These are phyloP conservation scores for Misopates orontium DNA, from an alignment of 257 asterid genomes.

Conservation along the genomic window DNA sequence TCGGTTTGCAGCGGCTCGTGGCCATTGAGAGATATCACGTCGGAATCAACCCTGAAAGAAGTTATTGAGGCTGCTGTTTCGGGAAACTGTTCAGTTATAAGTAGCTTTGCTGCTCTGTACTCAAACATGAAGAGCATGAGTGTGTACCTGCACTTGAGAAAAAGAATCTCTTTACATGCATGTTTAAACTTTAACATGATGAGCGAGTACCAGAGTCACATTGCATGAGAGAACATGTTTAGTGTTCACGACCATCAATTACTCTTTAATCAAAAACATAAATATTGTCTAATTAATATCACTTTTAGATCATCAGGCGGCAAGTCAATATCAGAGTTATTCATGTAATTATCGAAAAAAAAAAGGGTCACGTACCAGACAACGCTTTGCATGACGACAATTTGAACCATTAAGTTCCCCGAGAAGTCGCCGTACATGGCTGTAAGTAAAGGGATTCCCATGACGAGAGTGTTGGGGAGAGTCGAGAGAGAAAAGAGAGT, in stretches of 20 bases:
- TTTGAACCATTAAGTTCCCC: constrained; percentile 81
- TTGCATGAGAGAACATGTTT: too few species aligned
- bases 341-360: too few species aligned
- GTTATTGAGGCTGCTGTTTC: constrained; percentile 82
- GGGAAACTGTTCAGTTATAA: constrained; percentile 79
- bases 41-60: constrained; percentile 76
- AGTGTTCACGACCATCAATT: too few species aligned
- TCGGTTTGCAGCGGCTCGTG: constrained; percentile 78
- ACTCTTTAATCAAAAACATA: too few species aligned
- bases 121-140: constrained; percentile 81
- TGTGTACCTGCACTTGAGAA: constrained; percentile 46
- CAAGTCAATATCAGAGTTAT: too few species aligned
- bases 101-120: constrained; percentile 71
- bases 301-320: too few species aligned
- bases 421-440: constrained; percentile 97
- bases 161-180: too few species aligned
- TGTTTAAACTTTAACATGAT: too few species aligned
- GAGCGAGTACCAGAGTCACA: too few species aligned
- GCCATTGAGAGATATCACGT: constrained; percentile 77
- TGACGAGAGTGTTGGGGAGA: constrained; percentile 82
- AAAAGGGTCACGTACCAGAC: constrained; percentile 58
- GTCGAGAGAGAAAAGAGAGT: constrained; percentile 84
- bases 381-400: constrained; percentile 86
- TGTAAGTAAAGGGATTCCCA: constrained; percentile 80
- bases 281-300: too few species aligned